Percentiles rank a stretch among this genome's conserved stretches.
Evolutionary conservation across 2,329 filamentous ascomycete species (phyloP).

Genomic region (Xylaria multiplex): DNA sequence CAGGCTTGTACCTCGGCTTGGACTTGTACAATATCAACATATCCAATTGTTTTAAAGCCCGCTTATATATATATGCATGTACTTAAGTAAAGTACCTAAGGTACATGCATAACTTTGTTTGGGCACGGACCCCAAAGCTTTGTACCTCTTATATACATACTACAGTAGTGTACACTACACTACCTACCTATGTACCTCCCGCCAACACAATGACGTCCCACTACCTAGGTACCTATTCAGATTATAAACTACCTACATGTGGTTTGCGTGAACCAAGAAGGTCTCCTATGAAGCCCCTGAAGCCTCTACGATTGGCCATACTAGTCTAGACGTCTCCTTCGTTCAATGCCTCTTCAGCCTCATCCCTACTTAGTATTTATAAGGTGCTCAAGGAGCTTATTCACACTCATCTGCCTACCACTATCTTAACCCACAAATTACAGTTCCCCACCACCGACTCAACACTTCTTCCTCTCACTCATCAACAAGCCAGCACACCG

Average conservation of each 20-base stretch:
- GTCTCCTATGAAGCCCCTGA: constrained; percentile 5
- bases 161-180: no score
- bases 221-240: constrained; percentile 26
- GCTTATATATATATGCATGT: neutral
- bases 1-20: no score
- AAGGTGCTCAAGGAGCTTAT: neutral
- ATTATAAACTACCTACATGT: neutral
- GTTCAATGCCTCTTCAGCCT: neutral
- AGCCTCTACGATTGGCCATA: constrained; percentile 12
- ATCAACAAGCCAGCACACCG: constrained; percentile 37
- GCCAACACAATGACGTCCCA: constrained; percentile 43
- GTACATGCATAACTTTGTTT: neutral
- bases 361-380: neutral
- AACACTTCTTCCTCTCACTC: constrained; percentile 10
- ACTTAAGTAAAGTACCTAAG: neutral
- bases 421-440: neutral
- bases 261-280: no score
- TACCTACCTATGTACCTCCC: neutral
- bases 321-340: constrained; percentile 4
- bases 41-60: neutral
- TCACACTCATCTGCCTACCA: no score
- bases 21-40: no score
- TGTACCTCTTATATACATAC: neutral
- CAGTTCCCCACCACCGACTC: neutral
- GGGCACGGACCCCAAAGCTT: neutral